Base-by-base conservation (phyloP, 139 green algal species). In the Picocystis salinarum region DNA sequence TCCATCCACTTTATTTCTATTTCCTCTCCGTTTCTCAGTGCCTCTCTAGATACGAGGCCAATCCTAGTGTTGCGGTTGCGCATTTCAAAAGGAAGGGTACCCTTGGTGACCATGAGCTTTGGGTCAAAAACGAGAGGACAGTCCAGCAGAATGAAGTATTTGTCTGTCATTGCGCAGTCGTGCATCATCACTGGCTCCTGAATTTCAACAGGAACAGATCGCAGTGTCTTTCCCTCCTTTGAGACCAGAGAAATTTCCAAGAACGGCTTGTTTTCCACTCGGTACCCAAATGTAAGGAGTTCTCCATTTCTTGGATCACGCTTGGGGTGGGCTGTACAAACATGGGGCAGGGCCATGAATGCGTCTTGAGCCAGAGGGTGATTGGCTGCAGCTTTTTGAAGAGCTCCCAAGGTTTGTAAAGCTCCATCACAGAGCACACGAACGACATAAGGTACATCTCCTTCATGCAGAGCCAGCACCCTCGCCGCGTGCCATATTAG, bases 321-420 rank as follows among this genome's bases (percentile, higher is more conserved):
- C 61, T 91, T 91, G 36, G 80, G 77, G 46, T 91, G 80, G 0
- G 79, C 79, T 0, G 79, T 91, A 61, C 85, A 83, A 17, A 53
- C 15, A 23, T 62, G 57, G 20, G 53, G 37, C n/a, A 36, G n/a
- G n/a, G n/a, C n/a, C n/a, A n/a, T n/a, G n/a, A n/a, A n/a, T n/a
- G n/a, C n/a, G n/a, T n/a, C n/a, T n/a, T n/a, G n/a, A 44, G 36
- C 36, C 36, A 7, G 7, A 10, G 7, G 7, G 7, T 7, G 7
- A 10, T 23, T 44, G 25, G 7, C 18, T 46, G 18, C 34, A 51
- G 3, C 20, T 42, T 25, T 40, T 41, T 22, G 22, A 30, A 40
- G 61, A 45, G n/a, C 6, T 42, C 58, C 74, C 34, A 84, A 34
- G 1, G 71, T 82, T 40, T 81, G 61, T n/a, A 82, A 5, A 13